phyloP scores from a whole-genome alignment of 1,284 basidiomycete species.

The Cerrena zonata region DNA sequence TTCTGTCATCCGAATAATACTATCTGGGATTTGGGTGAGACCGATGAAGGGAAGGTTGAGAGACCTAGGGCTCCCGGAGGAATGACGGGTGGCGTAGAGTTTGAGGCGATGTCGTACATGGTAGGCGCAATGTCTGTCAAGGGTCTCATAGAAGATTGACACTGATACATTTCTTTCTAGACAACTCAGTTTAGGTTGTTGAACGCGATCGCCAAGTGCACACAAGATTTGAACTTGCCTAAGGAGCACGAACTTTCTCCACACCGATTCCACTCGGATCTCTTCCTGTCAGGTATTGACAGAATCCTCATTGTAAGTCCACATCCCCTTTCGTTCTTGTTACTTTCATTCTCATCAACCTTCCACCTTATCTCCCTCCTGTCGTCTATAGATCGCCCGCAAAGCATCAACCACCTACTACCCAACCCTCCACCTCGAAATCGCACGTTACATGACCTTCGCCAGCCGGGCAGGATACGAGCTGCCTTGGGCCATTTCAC shows the following conservation, averaged over 20 bases:
- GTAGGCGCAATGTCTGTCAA: constrained; percentile 42
- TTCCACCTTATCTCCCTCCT: not conserved
- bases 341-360: not conserved
- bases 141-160: not conserved
- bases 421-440: constrained; percentile 84
- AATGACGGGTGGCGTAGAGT: constrained; percentile 97
- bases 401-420: constrained; percentile 92
- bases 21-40: constrained; percentile 78
- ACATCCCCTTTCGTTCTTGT: not conserved
- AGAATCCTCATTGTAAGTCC: constrained; percentile 63
- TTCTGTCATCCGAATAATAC: constrained; percentile 94
- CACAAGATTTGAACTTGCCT: constrained; percentile 58
- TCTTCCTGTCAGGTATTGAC: constrained; percentile 85
- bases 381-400: constrained; percentile 65
- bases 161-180: constrained; percentile 35
- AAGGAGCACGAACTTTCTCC: constrained; percentile 70
- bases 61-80: constrained; percentile 92
- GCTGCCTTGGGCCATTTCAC: constrained; percentile 68
- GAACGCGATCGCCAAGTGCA: constrained; percentile 66
- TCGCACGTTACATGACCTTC: constrained; percentile 75
- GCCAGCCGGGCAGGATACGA: constrained; percentile 62
- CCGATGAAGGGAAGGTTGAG: constrained; percentile 79
- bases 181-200: constrained; percentile 79
- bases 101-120: constrained; percentile 93
- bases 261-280: constrained; percentile 72